phyloP scores from a whole-genome alignment of 768 basidiomycete species.

The Boletus insuetus region DNA sequence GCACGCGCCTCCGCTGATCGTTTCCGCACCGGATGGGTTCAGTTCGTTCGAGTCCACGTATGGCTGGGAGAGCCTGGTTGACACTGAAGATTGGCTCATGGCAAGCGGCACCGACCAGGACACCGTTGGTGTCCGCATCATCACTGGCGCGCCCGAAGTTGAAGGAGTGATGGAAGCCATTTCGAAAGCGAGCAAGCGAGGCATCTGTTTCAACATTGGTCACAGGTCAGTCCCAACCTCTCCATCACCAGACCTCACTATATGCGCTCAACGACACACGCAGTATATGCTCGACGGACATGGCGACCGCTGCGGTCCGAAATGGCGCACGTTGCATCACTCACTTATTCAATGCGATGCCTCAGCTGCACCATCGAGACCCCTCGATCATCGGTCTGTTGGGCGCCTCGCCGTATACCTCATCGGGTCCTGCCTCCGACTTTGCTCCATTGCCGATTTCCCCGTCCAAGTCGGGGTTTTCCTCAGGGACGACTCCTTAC shows the following conservation, averaged over 20 bases:
- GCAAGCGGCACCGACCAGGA: slow-evolving; percentile 26
- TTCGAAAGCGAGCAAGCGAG: slow-evolving; percentile 53
- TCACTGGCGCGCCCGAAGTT: slow-evolving; percentile 87
- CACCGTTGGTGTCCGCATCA: slow-evolving; percentile 63
- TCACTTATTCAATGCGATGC: slow-evolving; percentile 93
- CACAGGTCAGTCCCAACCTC: slow-evolving; percentile 58
- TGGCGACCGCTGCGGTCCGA: slow-evolving; percentile 67
- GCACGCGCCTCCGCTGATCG: slow-evolving; percentile 67
- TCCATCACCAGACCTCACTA: background rate
- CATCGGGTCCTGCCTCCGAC: slow-evolving; percentile 38
- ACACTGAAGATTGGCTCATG: slow-evolving; percentile 69
- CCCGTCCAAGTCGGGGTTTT: slow-evolving; percentile 12
- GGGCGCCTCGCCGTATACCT: slow-evolving; percentile 68
- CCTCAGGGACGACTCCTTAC: slow-evolving; percentile 14
- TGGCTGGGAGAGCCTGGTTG: slow-evolving; percentile 59
- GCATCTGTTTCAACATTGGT: slow-evolving; percentile 81
- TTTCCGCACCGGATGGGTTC: slow-evolving; percentile 60
- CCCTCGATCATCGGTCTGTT: slow-evolving; percentile 89
- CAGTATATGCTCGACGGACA: slow-evolving; percentile 72
- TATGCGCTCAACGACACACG: background rate
- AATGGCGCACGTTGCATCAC: slow-evolving; percentile 84
- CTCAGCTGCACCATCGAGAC: slow-evolving; percentile 84
- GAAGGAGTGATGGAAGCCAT: slow-evolving; percentile 77
- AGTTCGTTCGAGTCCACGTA: slow-evolving; percentile 73
- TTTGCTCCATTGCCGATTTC: slow-evolving; percentile 21